Percentiles rank a stretch among this genome's conserved stretches.
These are phyloP conservation scores for Schrenkiella parvula DNA, from an alignment of 345 rosid species.

Conservation along the genomic window DNA sequence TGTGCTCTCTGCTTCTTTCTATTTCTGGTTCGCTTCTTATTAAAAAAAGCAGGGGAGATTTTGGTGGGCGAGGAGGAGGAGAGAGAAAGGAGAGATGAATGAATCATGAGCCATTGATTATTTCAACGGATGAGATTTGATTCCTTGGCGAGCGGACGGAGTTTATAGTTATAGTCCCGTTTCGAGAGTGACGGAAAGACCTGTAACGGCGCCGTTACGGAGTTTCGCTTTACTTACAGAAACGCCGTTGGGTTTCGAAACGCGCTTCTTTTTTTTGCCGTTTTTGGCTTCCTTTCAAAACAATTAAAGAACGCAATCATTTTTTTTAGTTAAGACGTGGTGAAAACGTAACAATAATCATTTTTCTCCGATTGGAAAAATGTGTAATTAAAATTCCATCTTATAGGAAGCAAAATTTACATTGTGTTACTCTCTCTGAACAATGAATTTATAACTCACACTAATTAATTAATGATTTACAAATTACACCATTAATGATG, in stretches of 20 bases:
- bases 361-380: background rate
- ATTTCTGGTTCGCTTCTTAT: conserved; percentile 26
- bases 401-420: background rate
- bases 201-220: conserved; percentile 31
- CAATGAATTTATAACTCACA: background rate
- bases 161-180: background rate
- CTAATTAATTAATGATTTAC: too few species aligned
- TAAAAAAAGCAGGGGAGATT: conserved; percentile 29
- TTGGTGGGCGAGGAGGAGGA: background rate
- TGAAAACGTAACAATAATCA: conserved; percentile 11
- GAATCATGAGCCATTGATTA: conserved; percentile 35
- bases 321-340: conserved; percentile 2
- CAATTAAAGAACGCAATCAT: conserved; percentile 21
- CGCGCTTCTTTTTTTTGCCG: conserved; percentile 16
- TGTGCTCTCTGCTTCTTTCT: conserved; percentile 17
- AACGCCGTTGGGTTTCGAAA: conserved; percentile 21
- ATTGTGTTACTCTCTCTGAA: background rate
- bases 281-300: conserved; percentile 14
- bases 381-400: background rate
- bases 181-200: background rate
- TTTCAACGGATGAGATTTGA: conserved; percentile 40
- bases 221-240: conserved; percentile 2
- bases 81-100: background rate
- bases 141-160: conserved; percentile 22
- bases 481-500: background rate